Conservation (phyloP, 495 filamentous ascomycete species). For the Astrocystis sublimbata region DNA sequence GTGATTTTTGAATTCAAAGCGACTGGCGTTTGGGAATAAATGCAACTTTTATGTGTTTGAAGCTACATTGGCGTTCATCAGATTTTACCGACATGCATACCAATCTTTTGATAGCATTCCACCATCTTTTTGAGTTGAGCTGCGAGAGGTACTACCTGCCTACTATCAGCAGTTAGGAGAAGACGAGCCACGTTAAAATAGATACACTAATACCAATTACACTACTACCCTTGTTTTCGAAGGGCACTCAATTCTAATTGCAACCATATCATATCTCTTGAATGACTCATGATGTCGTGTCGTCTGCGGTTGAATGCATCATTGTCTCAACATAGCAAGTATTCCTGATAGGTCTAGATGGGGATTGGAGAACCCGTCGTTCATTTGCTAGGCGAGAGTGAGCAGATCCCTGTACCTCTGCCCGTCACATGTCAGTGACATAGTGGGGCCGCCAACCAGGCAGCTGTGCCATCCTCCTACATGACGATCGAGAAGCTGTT, state of each 20-base stretch:
- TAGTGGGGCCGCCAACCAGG: background rate
- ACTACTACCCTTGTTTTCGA: background rate
- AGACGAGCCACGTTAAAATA: slow-evolving; percentile 4
- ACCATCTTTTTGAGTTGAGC: background rate
- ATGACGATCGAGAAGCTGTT: background rate
- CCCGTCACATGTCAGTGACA: background rate
- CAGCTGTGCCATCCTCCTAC: background rate
- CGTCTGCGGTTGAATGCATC: no score
- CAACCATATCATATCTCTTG: background rate
- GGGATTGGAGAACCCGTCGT: background rate
- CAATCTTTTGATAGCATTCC: background rate
- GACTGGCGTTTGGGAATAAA: slow-evolving; percentile 14
- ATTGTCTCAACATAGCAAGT: background rate
- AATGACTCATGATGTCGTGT: background rate
- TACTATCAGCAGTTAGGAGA: background rate
- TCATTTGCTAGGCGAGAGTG: background rate
- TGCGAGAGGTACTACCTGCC: background rate
- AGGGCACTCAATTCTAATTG: background rate
- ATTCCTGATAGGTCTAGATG: background rate
- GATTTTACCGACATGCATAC: background rate
- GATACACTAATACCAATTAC: slow-evolving; percentile 7
- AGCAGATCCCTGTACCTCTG: background rate
- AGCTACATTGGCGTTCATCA: background rate
- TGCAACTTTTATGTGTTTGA: background rate
- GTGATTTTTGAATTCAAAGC: slow-evolving; percentile 11